Percentiles rank a stretch among this genome's conserved stretches.
Evolutionary conservation across 2,329 filamentous ascomycete genomes (phyloP).

Genomic region (Huntiella abstrusa): DNA sequence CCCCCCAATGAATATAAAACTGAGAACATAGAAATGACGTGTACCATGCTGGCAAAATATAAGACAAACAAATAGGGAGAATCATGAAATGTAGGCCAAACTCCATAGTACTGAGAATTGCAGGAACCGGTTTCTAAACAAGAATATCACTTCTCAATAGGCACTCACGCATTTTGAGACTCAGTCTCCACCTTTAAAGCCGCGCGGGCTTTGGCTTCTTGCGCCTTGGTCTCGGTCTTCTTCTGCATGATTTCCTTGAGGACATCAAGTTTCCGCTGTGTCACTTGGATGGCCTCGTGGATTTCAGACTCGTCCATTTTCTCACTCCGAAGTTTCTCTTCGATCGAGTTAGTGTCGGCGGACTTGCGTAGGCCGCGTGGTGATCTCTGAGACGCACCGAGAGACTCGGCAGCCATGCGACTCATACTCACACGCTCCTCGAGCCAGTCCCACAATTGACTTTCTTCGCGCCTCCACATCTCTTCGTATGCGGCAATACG

Average conservation of each 20-base stretch:
- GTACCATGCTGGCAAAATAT: too few relatives aligned
- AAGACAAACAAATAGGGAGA: too few relatives aligned
- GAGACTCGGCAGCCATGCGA: slow-evolving; percentile 22
- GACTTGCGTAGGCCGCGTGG: slow-evolving; percentile 22
- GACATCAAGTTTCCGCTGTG: slow-evolving; percentile 63
- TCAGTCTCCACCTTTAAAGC: not conserved
- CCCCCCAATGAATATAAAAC: too few relatives aligned
- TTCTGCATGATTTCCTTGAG: slow-evolving; percentile 55
- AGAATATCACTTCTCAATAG: too few relatives aligned
- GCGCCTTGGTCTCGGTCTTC: slow-evolving; percentile 21
- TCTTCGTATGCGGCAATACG: slow-evolving; percentile 75
- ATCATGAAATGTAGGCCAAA: too few relatives aligned
- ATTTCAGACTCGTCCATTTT: slow-evolving; percentile 56
- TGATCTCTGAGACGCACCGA: not conserved
- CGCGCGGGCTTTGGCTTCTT: not conserved
- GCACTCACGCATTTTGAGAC: not conserved
- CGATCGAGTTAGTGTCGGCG: slow-evolving; percentile 35
- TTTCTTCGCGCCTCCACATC: slow-evolving; percentile 77
- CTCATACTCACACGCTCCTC: slow-evolving; percentile 71
- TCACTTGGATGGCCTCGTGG: slow-evolving; percentile 63
- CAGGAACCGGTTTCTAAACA: too few relatives aligned
- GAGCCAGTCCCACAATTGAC: slow-evolving; percentile 80
- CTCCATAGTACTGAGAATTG: too few relatives aligned
- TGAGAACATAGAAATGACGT: too few relatives aligned
- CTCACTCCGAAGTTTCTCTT: slow-evolving; percentile 39